Conservation (phyloP, 495 filamentous ascomycete genomes). For the Hypoxylon perforatum region DNA sequence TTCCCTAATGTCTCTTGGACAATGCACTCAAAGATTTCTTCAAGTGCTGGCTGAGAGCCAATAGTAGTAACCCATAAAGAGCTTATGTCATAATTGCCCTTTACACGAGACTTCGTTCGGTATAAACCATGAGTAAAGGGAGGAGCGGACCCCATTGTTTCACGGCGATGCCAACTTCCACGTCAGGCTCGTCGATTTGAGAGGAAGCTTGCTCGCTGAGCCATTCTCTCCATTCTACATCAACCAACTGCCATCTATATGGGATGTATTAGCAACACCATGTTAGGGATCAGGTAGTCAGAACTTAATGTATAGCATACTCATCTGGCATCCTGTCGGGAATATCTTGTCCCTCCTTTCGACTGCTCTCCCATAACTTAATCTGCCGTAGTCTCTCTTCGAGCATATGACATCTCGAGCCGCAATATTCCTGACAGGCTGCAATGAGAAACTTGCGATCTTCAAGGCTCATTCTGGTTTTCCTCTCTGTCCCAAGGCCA, state of each 20-base stretch:
- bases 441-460: constrained; percentile 31
- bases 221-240: constrained; percentile 42
- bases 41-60: no score
- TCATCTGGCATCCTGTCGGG: constrained; percentile 40
- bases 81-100: not conserved
- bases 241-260: constrained; percentile 35
- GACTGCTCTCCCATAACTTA: constrained; percentile 24
- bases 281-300: not conserved
- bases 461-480: not conserved
- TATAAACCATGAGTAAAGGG: constrained; percentile 16
- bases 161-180: not conserved
- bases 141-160: constrained; percentile 31
- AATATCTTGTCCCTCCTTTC: constrained; percentile 15
- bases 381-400: constrained; percentile 41
- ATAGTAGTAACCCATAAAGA: no score
- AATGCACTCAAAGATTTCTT: not conserved
- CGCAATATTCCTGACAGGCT: constrained; percentile 43
- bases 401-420: constrained; percentile 35
- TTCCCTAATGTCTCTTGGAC: no score
- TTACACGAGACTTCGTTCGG: not conserved
- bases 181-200: constrained; percentile 1
- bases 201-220: constrained; percentile 34
- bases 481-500: not conserved
- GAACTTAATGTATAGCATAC: constrained; percentile 21
- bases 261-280: constrained; percentile 10